Evolutionary conservation across 2,329 filamentous ascomycete genomes (phyloP).

Genomic region (Sordariomycetes sp.): DNA sequence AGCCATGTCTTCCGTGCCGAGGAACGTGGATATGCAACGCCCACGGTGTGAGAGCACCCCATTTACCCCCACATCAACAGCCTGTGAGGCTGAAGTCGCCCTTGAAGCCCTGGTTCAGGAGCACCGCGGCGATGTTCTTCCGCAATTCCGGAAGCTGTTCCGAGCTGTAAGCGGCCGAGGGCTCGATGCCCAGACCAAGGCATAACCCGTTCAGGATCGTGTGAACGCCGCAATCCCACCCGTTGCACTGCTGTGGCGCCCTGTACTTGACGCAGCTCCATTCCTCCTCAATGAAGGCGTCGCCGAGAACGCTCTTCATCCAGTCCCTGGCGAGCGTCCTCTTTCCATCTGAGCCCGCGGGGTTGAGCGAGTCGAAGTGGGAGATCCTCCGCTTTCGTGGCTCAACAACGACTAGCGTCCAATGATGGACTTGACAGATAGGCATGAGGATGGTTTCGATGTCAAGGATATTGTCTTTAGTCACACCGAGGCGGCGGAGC

Average conservation of each 20-base stretch:
- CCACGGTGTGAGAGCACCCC: not conserved
- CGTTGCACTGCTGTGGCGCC: constrained; percentile 49
- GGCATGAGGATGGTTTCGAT: constrained; percentile 58
- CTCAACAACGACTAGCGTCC: constrained; percentile 58
- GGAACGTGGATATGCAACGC: too few relatives aligned
- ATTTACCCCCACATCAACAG: not conserved
- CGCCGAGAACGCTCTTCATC: constrained; percentile 43
- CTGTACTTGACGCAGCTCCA: constrained; percentile 42
- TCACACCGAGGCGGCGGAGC: constrained; percentile 41
- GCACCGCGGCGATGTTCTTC: constrained; percentile 46
- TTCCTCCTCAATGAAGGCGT: constrained; percentile 38
- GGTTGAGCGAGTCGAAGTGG: constrained; percentile 55
- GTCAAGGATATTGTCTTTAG: constrained; percentile 47
- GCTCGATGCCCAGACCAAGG: constrained; percentile 37
- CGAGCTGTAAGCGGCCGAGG: constrained; percentile 32
- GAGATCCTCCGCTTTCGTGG: constrained; percentile 46
- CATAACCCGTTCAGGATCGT: constrained; percentile 61
- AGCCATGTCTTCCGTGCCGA: too few relatives aligned
- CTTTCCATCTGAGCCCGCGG: constrained; percentile 23
- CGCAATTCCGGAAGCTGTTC: constrained; percentile 46
- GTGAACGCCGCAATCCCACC: constrained; percentile 66
- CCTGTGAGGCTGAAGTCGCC: constrained; percentile 39
- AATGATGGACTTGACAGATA: constrained; percentile 51
- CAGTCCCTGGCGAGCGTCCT: constrained; percentile 33
- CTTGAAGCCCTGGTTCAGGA: constrained; percentile 54